These are phyloP conservation scores for Yarrowia galli DNA, from an alignment of 1,139 yeast species.

Conservation along the genomic window DNA sequence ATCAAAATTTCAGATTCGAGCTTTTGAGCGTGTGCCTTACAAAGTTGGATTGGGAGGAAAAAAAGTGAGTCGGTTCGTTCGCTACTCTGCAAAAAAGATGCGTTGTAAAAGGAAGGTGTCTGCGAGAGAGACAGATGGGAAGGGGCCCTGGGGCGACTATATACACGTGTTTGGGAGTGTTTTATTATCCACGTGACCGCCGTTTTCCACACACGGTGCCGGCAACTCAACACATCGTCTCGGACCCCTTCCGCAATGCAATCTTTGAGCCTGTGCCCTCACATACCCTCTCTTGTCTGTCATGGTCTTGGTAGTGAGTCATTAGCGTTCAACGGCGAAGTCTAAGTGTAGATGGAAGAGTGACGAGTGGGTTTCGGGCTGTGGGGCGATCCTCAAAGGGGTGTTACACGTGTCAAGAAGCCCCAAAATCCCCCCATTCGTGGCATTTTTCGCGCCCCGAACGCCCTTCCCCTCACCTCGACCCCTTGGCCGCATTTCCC, in stretches of 20 bases:
- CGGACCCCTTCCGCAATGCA: not conserved
- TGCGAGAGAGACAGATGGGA: not conserved
- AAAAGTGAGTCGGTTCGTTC: not conserved
- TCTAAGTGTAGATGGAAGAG: conserved; percentile 6
- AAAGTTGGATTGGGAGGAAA: conserved; percentile 33
- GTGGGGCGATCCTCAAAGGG: not conserved
- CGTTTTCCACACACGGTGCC: not conserved
- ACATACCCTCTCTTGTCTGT: not conserved
- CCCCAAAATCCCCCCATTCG: not conserved
- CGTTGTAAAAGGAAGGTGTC: conserved; percentile 33
- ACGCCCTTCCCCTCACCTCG: not conserved
- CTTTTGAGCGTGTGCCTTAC: conserved; percentile 25
- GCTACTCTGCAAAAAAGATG: not conserved
- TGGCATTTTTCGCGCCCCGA: not conserved
- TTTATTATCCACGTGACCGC: not conserved
- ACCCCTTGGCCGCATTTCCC: conserved; percentile 1
- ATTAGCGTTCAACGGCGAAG: conserved; percentile 32
- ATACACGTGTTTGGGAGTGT: not conserved
- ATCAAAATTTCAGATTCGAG: conserved; percentile 33
- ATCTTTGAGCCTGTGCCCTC: conserved; percentile 10
- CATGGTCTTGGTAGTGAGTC: conserved; percentile 22
- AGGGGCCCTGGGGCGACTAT: not conserved
- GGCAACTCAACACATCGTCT: not conserved
- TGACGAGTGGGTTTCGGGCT: not conserved
- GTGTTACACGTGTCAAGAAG: not conserved